Conservation (phyloP, 2,329 filamentous ascomycete species). For the Fusarium sp. region DNA sequence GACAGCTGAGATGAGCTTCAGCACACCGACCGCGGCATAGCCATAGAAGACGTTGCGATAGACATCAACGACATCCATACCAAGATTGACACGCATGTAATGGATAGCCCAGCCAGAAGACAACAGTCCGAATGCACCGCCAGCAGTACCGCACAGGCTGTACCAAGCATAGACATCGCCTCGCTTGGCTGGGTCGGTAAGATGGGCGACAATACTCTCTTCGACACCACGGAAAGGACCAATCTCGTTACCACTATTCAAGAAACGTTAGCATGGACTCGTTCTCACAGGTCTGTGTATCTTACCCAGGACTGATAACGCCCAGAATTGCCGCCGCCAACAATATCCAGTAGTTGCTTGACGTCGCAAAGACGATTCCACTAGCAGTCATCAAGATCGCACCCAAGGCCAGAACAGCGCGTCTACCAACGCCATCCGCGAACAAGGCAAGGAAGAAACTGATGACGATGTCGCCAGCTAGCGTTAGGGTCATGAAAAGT, state of each 20-base stretch:
- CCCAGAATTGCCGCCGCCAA: constrained; percentile 68
- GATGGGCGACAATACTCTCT: constrained; percentile 68
- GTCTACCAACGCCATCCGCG: constrained; percentile 67
- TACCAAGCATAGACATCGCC: constrained; percentile 73
- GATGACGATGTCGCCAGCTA: constrained; percentile 68
- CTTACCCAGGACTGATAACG: constrained; percentile 67
- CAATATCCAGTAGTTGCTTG: constrained; percentile 67
- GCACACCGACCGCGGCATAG: constrained; percentile 57
- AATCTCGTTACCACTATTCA: constrained; percentile 69
- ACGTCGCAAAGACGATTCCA: constrained; percentile 65
- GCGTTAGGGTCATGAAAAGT: constrained; percentile 73
- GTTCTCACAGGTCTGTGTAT: rapidly evolving
- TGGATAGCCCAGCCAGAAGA: constrained; percentile 69
- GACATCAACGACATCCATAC: constrained; percentile 58
- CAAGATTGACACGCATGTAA: constrained; percentile 54
- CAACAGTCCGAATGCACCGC: constrained; percentile 69
- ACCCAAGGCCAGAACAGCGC: constrained; percentile 63
- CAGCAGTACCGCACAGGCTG: constrained; percentile 66
- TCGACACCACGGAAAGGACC: constrained; percentile 72
- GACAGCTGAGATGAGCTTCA: constrained; percentile 66
- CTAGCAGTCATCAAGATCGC: constrained; percentile 66
- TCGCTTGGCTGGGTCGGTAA: constrained; percentile 58
- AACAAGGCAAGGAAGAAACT: constrained; percentile 69
- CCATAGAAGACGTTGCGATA: constrained; percentile 66
- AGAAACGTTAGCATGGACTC: neutral